Percentiles rank a stretch among this genome's conserved stretches.
Conservation (phyloP, 495 filamentous ascomycete species). For the Hypomontagnella submonticulosa region DNA sequence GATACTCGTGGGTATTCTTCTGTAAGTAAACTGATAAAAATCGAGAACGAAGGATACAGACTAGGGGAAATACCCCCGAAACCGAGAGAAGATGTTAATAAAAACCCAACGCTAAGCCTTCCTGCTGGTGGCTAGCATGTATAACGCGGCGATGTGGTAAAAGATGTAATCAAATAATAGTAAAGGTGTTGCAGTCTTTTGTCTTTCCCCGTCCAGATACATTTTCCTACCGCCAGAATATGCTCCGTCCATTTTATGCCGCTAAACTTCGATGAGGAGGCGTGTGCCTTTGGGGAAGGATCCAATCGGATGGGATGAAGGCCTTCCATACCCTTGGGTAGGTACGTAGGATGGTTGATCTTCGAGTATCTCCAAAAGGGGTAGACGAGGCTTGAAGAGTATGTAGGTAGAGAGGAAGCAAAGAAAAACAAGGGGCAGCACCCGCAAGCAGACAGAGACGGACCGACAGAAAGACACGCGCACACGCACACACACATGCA, state of each 20-base stretch:
- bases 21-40: constrained; percentile 25
- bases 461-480: constrained; percentile 9
- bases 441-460: constrained; percentile 11
- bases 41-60: constrained; percentile 24
- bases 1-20: constrained; percentile 38
- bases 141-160: constrained; percentile 19
- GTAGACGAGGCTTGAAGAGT: not conserved
- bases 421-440: constrained; percentile 16
- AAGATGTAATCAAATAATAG: constrained; percentile 17
- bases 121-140: constrained; percentile 19
- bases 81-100: constrained; percentile 23
- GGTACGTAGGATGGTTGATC: constrained; percentile 8
- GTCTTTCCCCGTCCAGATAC: constrained; percentile 26
- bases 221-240: constrained; percentile 30
- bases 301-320: constrained; percentile 27
- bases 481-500: constrained; percentile 23
- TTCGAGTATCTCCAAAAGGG: constrained; percentile 1
- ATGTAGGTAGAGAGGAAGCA: constrained; percentile 12
- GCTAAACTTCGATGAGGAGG: constrained; percentile 15
- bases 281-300: constrained; percentile 16
- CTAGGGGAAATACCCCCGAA: constrained; percentile 24
- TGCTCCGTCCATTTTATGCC: constrained; percentile 31
- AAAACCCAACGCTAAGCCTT: constrained; percentile 28
- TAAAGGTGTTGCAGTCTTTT: constrained; percentile 29
- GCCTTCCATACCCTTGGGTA: constrained; percentile 4